Conservation (phyloP, 139 green algal species). For the Mesostigma viride region DNA sequence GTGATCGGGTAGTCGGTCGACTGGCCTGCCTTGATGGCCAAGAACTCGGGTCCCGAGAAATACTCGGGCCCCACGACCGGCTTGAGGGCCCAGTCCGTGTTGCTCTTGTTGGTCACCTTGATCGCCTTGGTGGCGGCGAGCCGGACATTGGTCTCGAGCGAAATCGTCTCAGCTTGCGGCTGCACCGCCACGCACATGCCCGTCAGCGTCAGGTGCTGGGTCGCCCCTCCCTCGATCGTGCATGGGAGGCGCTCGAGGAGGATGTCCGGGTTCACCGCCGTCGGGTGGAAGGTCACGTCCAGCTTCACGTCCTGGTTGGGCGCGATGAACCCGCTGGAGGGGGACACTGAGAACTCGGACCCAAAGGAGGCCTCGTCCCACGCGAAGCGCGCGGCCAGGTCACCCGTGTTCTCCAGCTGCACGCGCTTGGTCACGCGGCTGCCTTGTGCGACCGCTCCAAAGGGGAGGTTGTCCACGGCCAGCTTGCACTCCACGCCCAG, state of each 20-base stretch:
- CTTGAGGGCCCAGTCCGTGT: constrained; percentile 45
- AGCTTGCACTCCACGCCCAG: constrained; percentile 57
- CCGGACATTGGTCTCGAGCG: not conserved
- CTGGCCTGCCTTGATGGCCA: constrained; percentile 36
- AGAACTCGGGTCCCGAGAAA: constrained; percentile 53
- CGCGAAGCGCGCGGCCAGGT: constrained; percentile 53
- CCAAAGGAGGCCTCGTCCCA: constrained; percentile 42
- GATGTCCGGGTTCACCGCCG: constrained; percentile 42
- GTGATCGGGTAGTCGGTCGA: constrained; percentile 50
- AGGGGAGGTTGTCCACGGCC: constrained; percentile 51
- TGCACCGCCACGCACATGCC: constrained; percentile 41
- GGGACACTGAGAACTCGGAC: constrained; percentile 53
- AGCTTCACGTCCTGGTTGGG: constrained; percentile 55
- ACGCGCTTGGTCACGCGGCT: constrained; percentile 46
- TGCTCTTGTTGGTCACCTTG: constrained; percentile 45
- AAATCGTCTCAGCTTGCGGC: constrained; percentile 11
- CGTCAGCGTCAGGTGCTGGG: constrained; percentile 52
- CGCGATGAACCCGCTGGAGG: constrained; percentile 50
- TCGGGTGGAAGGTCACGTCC: constrained; percentile 68
- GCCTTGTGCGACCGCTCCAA: constrained; percentile 56
- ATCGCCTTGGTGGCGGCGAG: constrained; percentile 29
- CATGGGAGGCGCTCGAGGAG: constrained; percentile 45
- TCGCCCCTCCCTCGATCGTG: constrained; percentile 29
- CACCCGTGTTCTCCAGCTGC: constrained; percentile 62
- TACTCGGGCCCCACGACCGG: constrained; percentile 53